phyloP scores from a whole-genome alignment of 2,329 filamentous ascomycete species.

The Colletotrichum karsti region DNA sequence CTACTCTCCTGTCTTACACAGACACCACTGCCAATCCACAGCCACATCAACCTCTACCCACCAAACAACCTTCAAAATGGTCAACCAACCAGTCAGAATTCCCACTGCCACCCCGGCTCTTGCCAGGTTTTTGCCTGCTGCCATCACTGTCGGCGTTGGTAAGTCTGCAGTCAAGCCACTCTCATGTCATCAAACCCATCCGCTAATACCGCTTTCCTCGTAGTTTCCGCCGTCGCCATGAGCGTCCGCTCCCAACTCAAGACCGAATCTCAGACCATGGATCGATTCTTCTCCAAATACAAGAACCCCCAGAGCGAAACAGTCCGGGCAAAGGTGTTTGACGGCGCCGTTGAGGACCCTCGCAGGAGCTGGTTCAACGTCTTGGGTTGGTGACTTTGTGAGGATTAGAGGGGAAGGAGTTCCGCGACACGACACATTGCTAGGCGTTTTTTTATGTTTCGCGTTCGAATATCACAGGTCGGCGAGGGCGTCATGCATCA shows the following conservation, averaged over 20 bases:
- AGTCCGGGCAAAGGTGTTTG: constrained; percentile 41
- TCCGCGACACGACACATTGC: not conserved
- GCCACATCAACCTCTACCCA: not conserved
- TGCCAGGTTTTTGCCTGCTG: constrained; percentile 18
- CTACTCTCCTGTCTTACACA: not conserved
- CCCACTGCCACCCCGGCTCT: constrained; percentile 11
- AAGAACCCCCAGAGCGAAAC: constrained; percentile 46
- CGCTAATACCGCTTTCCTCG: not conserved
- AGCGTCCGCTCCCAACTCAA: constrained; percentile 44
- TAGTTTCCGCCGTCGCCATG: constrained; percentile 35
- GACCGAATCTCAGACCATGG: constrained; percentile 43
- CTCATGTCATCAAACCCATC: accelerated
- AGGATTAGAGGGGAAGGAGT: not conserved
- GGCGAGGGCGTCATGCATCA: not conserved
- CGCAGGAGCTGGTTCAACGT: constrained; percentile 45
- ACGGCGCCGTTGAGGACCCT: constrained; percentile 40
- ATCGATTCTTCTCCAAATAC: constrained; percentile 47
- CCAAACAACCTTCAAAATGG: constrained; percentile 13
- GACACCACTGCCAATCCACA: not conserved
- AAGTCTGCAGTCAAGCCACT: not conserved
- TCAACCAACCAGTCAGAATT: constrained; percentile 23
- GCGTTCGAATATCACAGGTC: not conserved
- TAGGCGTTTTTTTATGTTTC: not conserved
- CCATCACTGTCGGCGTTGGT: constrained; percentile 22
- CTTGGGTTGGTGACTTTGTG: constrained; percentile 38